Conservation (phyloP, 805 yeast genomes). For the Wickerhamomyces tratensis region DNA sequence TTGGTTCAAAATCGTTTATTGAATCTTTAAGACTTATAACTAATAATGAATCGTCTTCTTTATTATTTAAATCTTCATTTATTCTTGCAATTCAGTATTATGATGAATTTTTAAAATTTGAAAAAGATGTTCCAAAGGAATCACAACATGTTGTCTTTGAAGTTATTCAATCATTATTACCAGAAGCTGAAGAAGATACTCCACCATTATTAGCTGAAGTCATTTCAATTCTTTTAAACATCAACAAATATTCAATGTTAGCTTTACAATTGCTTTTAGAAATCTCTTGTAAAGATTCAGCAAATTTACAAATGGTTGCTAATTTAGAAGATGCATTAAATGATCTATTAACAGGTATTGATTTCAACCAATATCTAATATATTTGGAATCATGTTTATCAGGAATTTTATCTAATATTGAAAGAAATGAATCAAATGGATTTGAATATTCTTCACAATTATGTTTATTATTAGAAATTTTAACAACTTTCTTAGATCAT, state of each 20-base stretch:
- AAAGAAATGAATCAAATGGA: constrained; percentile 9
- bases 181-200: constrained; percentile 72
- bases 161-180: constrained; percentile 35
- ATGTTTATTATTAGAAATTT: constrained; percentile 44
- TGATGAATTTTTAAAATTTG: constrained; percentile 26
- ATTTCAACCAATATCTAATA: constrained; percentile 31
- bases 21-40: constrained; percentile 16
- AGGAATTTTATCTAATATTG: constrained; percentile 30
- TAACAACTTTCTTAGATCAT: constrained; percentile 39
- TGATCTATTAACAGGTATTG: constrained; percentile 40
- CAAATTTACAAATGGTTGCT: constrained; percentile 59
- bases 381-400: constrained; percentile 48
- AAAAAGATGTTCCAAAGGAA: constrained; percentile 11
- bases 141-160: constrained; percentile 18
- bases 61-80: constrained; percentile 19
- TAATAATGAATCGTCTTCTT: constrained; percentile 16
- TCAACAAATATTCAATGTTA: constrained; percentile 23
- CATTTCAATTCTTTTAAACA: constrained; percentile 44
- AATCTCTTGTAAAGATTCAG: constrained; percentile 63
- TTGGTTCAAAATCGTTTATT: constrained; percentile 20
- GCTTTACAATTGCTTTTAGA: constrained; percentile 48
- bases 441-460: constrained; percentile 52
- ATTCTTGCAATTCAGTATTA: constrained; percentile 48
- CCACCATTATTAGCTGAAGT: constrained; percentile 66
- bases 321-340: constrained; percentile 65